phyloP scores from a whole-genome alignment of 768 basidiomycete species.

The Rhodotorula kratochvilovae region DNA sequence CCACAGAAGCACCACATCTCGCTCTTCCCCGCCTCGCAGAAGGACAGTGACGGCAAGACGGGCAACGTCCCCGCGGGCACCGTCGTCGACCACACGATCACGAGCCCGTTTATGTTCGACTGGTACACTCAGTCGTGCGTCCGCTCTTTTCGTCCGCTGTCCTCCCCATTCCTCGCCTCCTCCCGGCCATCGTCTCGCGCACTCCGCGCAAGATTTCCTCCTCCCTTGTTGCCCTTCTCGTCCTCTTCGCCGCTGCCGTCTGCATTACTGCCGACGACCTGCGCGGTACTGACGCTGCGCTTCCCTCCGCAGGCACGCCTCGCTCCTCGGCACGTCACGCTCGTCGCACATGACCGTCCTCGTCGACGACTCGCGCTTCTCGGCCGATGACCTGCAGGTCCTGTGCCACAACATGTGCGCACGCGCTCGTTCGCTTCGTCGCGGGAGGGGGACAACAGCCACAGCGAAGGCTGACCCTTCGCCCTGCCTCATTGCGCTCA shows the following conservation, averaged over 20 bases:
- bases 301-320: constrained; percentile 5
- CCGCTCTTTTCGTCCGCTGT: too few relatives aligned
- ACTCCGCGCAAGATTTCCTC: too few relatives aligned
- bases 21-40: not conserved
- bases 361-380: constrained; percentile 18
- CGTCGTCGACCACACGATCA: not conserved
- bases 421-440: too few relatives aligned
- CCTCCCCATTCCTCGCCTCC: too few relatives aligned
- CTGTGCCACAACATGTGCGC: constrained; percentile 12
- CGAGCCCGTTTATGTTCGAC: constrained; percentile 7
- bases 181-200: too few relatives aligned
- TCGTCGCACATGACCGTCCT: constrained; percentile 24
- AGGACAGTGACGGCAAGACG: constrained; percentile 4
- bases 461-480: too few relatives aligned
- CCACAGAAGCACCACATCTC: not conserved
- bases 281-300: too few relatives aligned
- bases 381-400: constrained; percentile 18
- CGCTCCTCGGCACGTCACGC: constrained; percentile 21
- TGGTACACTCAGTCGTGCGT: constrained; percentile 19
- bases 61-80: constrained; percentile 20
- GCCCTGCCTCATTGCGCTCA: not conserved
- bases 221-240: too few relatives aligned
- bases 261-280: too few relatives aligned
- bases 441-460: too few relatives aligned
- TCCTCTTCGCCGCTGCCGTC: too few relatives aligned